phyloP scores from a whole-genome alignment of 2,329 filamentous ascomycete species.

The Alternaria arbusti region DNA sequence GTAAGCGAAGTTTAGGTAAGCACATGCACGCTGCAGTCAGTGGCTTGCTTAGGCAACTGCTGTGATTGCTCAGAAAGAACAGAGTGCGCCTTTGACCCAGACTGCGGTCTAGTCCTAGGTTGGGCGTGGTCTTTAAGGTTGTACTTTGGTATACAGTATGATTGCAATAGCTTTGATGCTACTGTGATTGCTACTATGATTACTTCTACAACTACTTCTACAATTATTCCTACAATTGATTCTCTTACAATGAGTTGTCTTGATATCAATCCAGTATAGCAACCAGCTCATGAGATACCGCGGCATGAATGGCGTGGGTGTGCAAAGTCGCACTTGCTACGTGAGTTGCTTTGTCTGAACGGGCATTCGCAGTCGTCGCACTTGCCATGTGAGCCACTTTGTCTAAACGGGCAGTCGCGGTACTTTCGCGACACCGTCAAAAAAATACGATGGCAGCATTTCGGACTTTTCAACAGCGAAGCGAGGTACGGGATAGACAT shows the following conservation, averaged over 20 bases:
- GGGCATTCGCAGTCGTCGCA: not conserved
- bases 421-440: not conserved
- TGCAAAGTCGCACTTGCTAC: not conserved
- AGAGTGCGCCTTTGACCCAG: too few species aligned
- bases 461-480: not conserved
- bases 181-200: not conserved
- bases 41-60: not conserved
- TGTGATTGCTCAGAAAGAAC: too few species aligned
- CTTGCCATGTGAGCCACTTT: not conserved
- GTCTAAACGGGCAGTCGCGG: not conserved
- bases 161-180: too few species aligned
- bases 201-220: not conserved
- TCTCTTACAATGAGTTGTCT: not conserved
- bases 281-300: not conserved
- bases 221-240: not conserved
- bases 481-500: not conserved
- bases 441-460: not conserved
- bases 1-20: not conserved
- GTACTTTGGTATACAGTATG: too few species aligned
- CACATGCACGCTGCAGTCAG: not conserved
- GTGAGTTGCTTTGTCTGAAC: not conserved
- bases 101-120: too few species aligned
- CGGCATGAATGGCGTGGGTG: not conserved
- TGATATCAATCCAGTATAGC: fast-evolving
- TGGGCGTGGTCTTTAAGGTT: too few species aligned